Evolutionary conservation across 768 basidiomycete genomes (phyloP).

Genomic region (Boletellus sp.): DNA sequence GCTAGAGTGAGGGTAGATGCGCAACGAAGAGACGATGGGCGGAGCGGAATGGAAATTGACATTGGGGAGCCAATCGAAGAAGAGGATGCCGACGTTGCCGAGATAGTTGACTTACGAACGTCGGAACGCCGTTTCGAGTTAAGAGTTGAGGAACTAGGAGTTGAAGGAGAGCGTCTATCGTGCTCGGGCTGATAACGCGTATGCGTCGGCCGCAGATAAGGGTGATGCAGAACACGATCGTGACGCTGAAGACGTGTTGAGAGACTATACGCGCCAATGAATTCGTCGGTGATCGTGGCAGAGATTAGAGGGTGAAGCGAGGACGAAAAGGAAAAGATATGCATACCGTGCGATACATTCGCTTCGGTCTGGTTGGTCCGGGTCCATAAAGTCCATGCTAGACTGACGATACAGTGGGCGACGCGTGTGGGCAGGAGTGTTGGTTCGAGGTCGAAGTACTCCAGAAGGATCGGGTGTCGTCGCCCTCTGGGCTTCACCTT

Average conservation of each 20-base stretch:
- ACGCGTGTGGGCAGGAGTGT: conserved; percentile 45
- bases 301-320: conserved; percentile 1
- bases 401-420: conserved; percentile 71
- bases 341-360: conserved; percentile 62
- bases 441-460: conserved; percentile 45
- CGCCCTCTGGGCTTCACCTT: conserved; percentile 8
- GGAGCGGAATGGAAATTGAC: conserved; percentile 35
- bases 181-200: conserved; percentile 22
- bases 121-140: conserved; percentile 39
- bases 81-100: conserved; percentile 26
- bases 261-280: conserved; percentile 41
- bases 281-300: conserved; percentile 8
- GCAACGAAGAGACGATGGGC: conserved; percentile 42
- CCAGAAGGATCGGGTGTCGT: conserved; percentile 33
- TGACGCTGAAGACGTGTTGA: conserved; percentile 65
- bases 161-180: conserved; percentile 39
- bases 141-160: conserved; percentile 63
- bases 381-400: conserved; percentile 82
- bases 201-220: conserved; percentile 46
- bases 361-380: conserved; percentile 39
- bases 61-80: conserved; percentile 37
- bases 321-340: conserved; percentile 3
- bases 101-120: conserved; percentile 29
- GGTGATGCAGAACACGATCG: conserved; percentile 59
- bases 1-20: conserved; percentile 32